These are phyloP conservation scores for Hanseniaspora jakobsenii DNA, from an alignment of 805 yeast species.

Conservation along the genomic window DNA sequence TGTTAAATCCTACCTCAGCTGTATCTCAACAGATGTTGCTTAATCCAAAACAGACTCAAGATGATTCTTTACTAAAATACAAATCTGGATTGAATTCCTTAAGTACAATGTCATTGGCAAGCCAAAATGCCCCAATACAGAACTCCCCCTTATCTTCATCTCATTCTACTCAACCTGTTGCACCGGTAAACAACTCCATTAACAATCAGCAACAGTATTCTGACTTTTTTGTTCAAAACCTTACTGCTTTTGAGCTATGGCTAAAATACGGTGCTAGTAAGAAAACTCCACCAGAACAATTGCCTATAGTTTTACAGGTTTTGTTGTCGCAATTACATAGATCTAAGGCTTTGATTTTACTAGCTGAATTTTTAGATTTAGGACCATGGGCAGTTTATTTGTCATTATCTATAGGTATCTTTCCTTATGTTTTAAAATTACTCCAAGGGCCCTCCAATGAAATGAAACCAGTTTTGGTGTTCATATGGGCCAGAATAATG, in stretches of 20 bases:
- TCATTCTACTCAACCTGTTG: slow-evolving; percentile 18
- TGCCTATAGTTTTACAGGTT: slow-evolving; percentile 88
- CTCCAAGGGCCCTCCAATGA: slow-evolving; percentile 93
- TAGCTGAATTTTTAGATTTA: slow-evolving; percentile 76
- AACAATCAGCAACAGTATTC: slow-evolving; percentile 57
- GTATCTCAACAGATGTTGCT: slow-evolving; percentile 22
- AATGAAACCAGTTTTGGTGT: slow-evolving; percentile 81
- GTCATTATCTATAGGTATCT: slow-evolving; percentile 86
- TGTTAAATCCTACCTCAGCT: slow-evolving; percentile 28
- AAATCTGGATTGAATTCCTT: slow-evolving; percentile 27
- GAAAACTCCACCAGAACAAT: slow-evolving; percentile 82
- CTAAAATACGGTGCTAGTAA: slow-evolving; percentile 77
- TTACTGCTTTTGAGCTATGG: slow-evolving; percentile 96
- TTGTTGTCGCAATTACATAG: slow-evolving; percentile 88
- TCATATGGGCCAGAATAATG: slow-evolving; percentile 96
- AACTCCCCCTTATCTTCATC: too few relatives aligned
- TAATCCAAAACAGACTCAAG: slow-evolving; percentile 19
- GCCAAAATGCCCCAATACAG: slow-evolving; percentile 23
- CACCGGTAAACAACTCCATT: slow-evolving; percentile 18
- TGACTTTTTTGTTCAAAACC: slow-evolving; percentile 87
- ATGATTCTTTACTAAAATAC: slow-evolving; percentile 23
- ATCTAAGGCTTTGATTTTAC: slow-evolving; percentile 68
- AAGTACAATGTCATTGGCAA: slow-evolving; percentile 30
- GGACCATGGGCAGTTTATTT: slow-evolving; percentile 97
- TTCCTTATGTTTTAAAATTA: slow-evolving; percentile 83